phyloP scores from a whole-genome alignment of 768 basidiomycete genomes.

The Coprinopsis cinerea region DNA sequence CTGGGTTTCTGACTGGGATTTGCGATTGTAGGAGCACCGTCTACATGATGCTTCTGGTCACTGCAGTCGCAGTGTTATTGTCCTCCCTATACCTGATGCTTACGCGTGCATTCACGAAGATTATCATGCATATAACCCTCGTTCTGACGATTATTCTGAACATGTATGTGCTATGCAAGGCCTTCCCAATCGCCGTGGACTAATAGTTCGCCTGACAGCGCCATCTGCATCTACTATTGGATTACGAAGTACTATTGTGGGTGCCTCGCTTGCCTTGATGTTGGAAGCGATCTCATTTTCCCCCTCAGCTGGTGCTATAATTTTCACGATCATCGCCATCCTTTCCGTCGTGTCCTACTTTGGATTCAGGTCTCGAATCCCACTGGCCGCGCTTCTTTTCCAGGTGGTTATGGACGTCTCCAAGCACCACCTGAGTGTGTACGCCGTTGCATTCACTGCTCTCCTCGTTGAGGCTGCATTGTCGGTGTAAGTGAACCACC shows the following conservation, averaged over 20 bases:
- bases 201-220: slow-evolving; percentile 31
- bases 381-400: slow-evolving; percentile 69
- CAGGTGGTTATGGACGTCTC: slow-evolving; percentile 83
- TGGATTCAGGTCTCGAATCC: slow-evolving; percentile 67
- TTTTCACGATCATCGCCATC: slow-evolving; percentile 76
- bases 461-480: slow-evolving; percentile 67
- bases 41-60: slow-evolving; percentile 70
- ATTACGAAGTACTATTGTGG: slow-evolving; percentile 63
- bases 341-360: slow-evolving; percentile 72
- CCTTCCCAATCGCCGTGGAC: neutral
- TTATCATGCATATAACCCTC: slow-evolving; percentile 75
- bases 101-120: slow-evolving; percentile 62
- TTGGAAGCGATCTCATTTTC: neutral
- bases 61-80: slow-evolving; percentile 60
- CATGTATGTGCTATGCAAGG: slow-evolving; percentile 39
- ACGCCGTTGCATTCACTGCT: slow-evolving; percentile 66
- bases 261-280: slow-evolving; percentile 17
- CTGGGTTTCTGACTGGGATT: neutral
- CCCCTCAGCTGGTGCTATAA: slow-evolving; percentile 66
- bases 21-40: slow-evolving; percentile 57
- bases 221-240: slow-evolving; percentile 72
- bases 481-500: slow-evolving; percentile 46
- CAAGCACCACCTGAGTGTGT: slow-evolving; percentile 78
- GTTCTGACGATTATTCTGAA: slow-evolving; percentile 57
- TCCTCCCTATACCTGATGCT: slow-evolving; percentile 65